Evolutionary conservation across 2,329 filamentous ascomycete genomes (phyloP), one percentile per base, ranked within the genome.

Genomic region (Fusarium musae): DNA sequence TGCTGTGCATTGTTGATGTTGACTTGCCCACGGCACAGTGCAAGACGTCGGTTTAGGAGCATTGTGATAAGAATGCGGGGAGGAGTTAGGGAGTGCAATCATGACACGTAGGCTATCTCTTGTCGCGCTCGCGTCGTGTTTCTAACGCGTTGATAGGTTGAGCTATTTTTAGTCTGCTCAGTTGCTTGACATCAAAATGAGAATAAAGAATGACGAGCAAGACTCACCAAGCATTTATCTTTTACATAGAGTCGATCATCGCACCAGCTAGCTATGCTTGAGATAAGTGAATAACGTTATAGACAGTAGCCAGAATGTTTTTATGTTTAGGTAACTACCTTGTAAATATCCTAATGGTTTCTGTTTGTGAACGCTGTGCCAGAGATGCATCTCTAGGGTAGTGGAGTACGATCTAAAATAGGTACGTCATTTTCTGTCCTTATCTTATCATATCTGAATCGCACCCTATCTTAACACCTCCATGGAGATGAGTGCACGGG

Each of bases 121-220:
- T 16, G 10, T 28, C 23, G 19, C 23, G 34, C 2, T 28, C 34
- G 19, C 23, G 5, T 37, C 34, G 9, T 4, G 13, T 53, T 12
- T 11, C 1, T 3, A 21, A 8, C 9, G n/a, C n/a, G 3, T 16
- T 9, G 13, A 19, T 9, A 3, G 2, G 2, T 3, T 9, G n/a
- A 6, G n/a, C 9, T 17, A 53, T 28, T 37, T 52, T 53, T 53
- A n/a, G 23, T 26, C 6, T 6, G 4, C 12, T 36, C 2, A 3
- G 4, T 23, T 5, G 3, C 1, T 16, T 4, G 1, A 16, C 0
- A 11, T 2, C 5, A 13, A 9, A 19, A 3, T 2, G 1, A 17
- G 10, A 8, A 9, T 4, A 0, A 9, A 4, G 34, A 6, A n/a
- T 12, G 2, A 9, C 3, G 9, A 17, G 16, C 9, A 17, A 47